Percentiles rank a stretch among this genome's conserved stretches.
phyloP scores from a whole-genome alignment of 1,284 basidiomycete species.

The Meira nashicola region DNA sequence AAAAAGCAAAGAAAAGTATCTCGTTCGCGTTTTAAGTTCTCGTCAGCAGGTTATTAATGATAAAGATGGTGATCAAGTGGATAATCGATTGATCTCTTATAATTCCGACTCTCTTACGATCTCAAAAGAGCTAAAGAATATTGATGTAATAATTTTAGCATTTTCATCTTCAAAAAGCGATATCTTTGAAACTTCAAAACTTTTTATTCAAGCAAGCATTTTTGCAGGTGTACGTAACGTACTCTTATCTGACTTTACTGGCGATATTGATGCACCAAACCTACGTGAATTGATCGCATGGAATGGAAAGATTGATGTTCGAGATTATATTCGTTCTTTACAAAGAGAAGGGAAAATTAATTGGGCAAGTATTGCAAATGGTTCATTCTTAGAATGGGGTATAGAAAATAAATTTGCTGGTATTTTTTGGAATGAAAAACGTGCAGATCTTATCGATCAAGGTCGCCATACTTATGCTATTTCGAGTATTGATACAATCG shows the following conservation, averaged over 20 bases:
- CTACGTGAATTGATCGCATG: not conserved
- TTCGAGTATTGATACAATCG: too few relatives aligned
- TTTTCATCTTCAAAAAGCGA: not conserved
- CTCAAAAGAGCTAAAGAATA: not conserved
- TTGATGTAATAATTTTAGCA: not conserved
- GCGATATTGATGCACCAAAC: not conserved
- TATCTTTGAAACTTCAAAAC: not conserved
- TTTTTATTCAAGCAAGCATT: not conserved
- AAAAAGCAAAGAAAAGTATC: too few relatives aligned
- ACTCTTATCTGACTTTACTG: not conserved
- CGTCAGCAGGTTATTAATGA: too few relatives aligned
- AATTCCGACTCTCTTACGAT: too few relatives aligned
- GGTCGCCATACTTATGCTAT: too few relatives aligned
- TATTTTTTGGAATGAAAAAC: too few relatives aligned
- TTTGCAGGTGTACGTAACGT: not conserved
- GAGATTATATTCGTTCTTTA: not conserved
- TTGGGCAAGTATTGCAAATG: not conserved
- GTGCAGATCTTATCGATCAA: too few relatives aligned
- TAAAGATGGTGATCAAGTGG: too few relatives aligned
- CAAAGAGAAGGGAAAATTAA: not conserved
- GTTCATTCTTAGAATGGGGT: not conserved
- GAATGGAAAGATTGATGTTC: not conserved
- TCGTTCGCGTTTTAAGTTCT: too few relatives aligned
- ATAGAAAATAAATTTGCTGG: not conserved
- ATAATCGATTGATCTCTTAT: too few relatives aligned